Conservation (phyloP, 2,329 filamentous ascomycete species). For the Aspergillus proliferans region DNA sequence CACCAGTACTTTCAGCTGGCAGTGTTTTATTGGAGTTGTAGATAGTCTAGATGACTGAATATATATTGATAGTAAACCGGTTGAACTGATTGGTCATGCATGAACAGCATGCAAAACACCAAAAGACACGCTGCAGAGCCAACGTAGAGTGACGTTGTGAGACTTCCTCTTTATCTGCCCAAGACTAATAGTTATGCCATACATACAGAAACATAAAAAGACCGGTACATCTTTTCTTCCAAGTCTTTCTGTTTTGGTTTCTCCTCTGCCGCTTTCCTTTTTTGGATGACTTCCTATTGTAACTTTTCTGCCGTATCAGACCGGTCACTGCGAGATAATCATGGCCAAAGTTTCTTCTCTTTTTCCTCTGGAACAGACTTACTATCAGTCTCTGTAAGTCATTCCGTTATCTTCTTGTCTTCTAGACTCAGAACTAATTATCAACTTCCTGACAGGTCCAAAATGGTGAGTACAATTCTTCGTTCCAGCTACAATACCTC, state of each 20-base stretch:
- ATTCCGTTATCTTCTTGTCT: neutral
- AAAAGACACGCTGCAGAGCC: neutral
- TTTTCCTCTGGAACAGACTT: conserved; percentile 55
- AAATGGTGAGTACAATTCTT: neutral
- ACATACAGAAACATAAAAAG: neutral
- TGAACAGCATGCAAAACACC: neutral
- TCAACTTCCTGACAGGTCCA: neutral
- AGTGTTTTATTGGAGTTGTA: neutral
- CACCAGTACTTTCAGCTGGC: neutral
- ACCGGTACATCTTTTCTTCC: neutral
- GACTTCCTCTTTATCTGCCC: neutral
- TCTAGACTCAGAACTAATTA: neutral
- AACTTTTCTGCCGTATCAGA: neutral
- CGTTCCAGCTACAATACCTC: neutral
- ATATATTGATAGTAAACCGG: neutral
- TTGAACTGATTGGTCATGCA: neutral
- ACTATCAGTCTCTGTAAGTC: conserved; percentile 59
- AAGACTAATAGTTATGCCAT: neutral
- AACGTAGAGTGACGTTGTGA: neutral
- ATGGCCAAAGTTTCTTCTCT: conserved; percentile 25
- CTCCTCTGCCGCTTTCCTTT: neutral
- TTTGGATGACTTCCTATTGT: neutral
- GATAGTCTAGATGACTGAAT: neutral
- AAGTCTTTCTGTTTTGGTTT: neutral
- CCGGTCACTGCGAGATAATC: neutral